These are phyloP conservation scores for Pseudogymnoascus sp. DNA, from an alignment of 2,329 filamentous ascomycete species.

Conservation along the genomic window DNA sequence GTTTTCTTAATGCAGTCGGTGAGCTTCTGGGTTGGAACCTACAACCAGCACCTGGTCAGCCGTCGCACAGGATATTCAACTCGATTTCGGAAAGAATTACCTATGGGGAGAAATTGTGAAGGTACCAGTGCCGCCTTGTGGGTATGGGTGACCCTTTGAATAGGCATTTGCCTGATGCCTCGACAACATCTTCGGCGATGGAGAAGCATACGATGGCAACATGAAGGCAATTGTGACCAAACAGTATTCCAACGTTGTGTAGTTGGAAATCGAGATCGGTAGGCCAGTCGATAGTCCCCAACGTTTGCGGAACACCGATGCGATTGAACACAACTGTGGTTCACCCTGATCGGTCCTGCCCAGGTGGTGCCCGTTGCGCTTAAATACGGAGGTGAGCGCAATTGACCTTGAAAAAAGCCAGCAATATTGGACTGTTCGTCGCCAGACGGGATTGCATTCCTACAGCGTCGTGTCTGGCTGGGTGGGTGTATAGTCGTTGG, in stretches of 20 bases:
- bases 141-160: slow-evolving; percentile 70
- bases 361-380: neutral
- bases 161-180: slow-evolving; percentile 69
- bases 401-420: slow-evolving; percentile 7
- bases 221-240: slow-evolving; percentile 33
- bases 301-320: slow-evolving; percentile 6
- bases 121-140: slow-evolving; percentile 57
- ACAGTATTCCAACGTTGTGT: neutral
- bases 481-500: neutral
- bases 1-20: slow-evolving; percentile 60
- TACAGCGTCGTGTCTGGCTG: slow-evolving; percentile 1
- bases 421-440: neutral
- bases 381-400: neutral
- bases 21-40: slow-evolving; percentile 83
- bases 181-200: slow-evolving; percentile 63
- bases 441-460: slow-evolving; percentile 6
- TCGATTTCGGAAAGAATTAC: slow-evolving; percentile 41
- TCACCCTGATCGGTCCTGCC: slow-evolving; percentile 8
- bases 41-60: slow-evolving; percentile 13
- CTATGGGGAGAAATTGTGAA: slow-evolving; percentile 87
- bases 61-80: slow-evolving; percentile 1
- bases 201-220: slow-evolving; percentile 52
- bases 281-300: neutral
- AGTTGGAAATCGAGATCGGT: neutral
- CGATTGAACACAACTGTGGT: slow-evolving; percentile 1